Conservation (phyloP, 352 stramenopile species). For the Phytophthora chlamydospora region DNA sequence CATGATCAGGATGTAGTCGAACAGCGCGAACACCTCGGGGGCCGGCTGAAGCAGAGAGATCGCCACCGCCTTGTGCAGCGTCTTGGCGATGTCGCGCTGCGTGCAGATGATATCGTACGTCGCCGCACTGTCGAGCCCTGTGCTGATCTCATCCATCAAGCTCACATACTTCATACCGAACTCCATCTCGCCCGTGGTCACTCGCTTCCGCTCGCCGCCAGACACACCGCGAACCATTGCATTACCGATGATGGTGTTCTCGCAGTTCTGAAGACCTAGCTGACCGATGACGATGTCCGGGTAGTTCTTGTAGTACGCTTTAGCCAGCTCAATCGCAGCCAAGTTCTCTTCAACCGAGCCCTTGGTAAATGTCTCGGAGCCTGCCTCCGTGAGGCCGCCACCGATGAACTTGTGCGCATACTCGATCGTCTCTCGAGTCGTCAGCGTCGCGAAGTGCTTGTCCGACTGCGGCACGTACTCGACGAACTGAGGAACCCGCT, state of each 20-base stretch:
- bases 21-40: conserved; percentile 42
- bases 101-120: conserved; percentile 48
- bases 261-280: conserved; percentile 40
- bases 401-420: conserved; percentile 35
- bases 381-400: conserved; percentile 10
- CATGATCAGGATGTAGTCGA: conserved; percentile 44
- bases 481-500: conserved; percentile 30
- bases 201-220: conserved; percentile 58
- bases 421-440: conserved; percentile 36
- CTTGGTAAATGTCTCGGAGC: conserved; percentile 32
- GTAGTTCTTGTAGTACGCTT: conserved; percentile 13
- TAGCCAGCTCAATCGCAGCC: conserved; percentile 4
- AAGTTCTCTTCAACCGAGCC: conserved; percentile 10
- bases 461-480: conserved; percentile 35
- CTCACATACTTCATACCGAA: conserved; percentile 70
- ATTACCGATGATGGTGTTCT: conserved; percentile 59
- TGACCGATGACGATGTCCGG: conserved; percentile 6
- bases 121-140: conserved; percentile 40
- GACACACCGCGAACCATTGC: conserved; percentile 54
- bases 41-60: conserved; percentile 85
- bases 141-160: conserved; percentile 68
- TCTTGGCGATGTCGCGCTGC: conserved; percentile 38
- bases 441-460: conserved; percentile 39
- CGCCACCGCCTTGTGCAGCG: conserved; percentile 46
- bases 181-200: conserved; percentile 84